These are phyloP conservation scores for Rubroboletus pulcherrimus DNA, from an alignment of 768 basidiomycete species.

Conservation along the genomic window DNA sequence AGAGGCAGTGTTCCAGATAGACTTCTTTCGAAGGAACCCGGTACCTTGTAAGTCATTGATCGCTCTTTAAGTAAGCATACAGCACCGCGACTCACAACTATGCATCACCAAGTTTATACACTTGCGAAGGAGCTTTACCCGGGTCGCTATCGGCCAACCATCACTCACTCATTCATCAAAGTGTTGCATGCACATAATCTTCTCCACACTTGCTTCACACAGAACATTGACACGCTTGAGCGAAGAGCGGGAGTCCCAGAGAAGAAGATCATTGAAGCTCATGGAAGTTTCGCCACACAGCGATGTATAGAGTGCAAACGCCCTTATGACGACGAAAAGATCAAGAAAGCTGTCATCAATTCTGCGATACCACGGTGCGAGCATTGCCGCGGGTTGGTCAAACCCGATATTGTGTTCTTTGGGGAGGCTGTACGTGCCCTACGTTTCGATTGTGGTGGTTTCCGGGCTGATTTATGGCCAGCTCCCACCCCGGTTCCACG, in stretches of 20 bases:
- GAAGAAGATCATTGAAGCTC: slow-evolving; percentile 84
- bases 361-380: slow-evolving; percentile 62
- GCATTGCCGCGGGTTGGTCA: slow-evolving; percentile 68
- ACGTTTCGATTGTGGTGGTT: not conserved
- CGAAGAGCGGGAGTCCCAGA: slow-evolving; percentile 73
- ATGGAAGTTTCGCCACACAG: slow-evolving; percentile 90
- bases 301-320: slow-evolving; percentile 73
- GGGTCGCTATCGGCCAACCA: slow-evolving; percentile 82
- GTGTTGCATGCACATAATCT: slow-evolving; percentile 67
- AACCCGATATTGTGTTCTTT: slow-evolving; percentile 96
- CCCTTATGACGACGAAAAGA: slow-evolving; percentile 59
- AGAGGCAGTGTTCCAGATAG: slow-evolving; percentile 93
- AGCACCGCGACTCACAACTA: not conserved
- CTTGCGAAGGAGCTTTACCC: slow-evolving; percentile 94
- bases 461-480: slow-evolving; percentile 25
- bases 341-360: slow-evolving; percentile 58
- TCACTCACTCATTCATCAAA: slow-evolving; percentile 85
- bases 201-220: slow-evolving; percentile 79
- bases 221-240: slow-evolving; percentile 93
- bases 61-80: not conserved
- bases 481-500: slow-evolving; percentile 73
- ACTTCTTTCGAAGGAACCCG: slow-evolving; percentile 78
- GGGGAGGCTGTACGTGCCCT: slow-evolving; percentile 62
- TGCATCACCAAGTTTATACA: slow-evolving; percentile 60
- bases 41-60: slow-evolving; percentile 57